phyloP scores from a whole-genome alignment of 129 eudicot genomes.

The Chrysanthemum makinoi region DNA sequence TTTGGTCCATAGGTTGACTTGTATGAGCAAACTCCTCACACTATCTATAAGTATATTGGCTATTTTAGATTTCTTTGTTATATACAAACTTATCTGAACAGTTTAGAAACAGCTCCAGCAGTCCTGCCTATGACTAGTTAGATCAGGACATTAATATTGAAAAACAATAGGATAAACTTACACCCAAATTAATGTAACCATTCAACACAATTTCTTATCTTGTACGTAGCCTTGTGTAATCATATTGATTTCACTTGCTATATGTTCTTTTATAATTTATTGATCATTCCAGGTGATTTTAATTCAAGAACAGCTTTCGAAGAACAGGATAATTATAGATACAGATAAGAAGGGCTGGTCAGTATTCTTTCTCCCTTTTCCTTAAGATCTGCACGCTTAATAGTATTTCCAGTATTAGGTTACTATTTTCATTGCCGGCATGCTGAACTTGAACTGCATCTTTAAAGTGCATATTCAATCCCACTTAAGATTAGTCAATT shows the following conservation, averaged over 20 bases:
- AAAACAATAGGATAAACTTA: background rate
- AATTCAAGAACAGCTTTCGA: constrained; percentile 96
- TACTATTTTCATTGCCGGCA: background rate
- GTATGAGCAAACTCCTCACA: background rate
- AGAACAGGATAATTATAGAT: constrained; percentile 93
- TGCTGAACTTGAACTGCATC: background rate
- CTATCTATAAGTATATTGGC: background rate
- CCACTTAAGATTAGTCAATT: background rate
- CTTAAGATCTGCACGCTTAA: background rate
- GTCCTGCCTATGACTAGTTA: background rate
- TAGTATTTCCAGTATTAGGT: background rate
- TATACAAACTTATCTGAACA: background rate
- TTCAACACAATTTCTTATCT: background rate
- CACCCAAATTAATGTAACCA: background rate
- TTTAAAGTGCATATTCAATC: background rate
- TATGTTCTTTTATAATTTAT: constrained; percentile 13
- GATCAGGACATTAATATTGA: background rate
- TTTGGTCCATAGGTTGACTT: background rate
- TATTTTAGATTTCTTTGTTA: background rate
- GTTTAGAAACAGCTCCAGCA: background rate
- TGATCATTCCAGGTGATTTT: constrained; percentile 67
- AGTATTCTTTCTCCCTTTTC: constrained; percentile 23
- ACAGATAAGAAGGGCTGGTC: constrained; percentile 85
- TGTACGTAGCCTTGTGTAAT: background rate
- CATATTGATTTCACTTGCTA: constrained; percentile 11